Evolutionary conservation across 2,329 filamentous ascomycete genomes (phyloP), one percentile per base, ranked within the genome.

Genomic region (Calonectria naviculata): DNA sequence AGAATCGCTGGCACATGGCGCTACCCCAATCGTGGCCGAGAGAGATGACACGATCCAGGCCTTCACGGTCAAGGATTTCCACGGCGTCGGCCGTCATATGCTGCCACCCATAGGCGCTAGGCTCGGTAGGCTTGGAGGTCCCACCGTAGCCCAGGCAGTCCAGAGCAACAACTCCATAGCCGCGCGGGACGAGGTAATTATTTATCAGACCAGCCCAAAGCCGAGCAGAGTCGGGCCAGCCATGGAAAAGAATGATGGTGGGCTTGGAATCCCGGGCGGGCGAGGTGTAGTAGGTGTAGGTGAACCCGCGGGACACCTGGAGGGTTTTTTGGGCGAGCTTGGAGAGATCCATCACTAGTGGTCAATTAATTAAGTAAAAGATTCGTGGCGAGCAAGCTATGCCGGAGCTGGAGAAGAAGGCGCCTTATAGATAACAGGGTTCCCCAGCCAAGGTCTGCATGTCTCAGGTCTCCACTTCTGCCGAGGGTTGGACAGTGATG

Each of bases 141-240:
- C 76, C 81, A 15, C 80, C 83, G 54, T 82, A 83, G 56, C 85
- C 85, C 9, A 87, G 80, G 15, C 81, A 76, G 72, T 86, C 84
- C 0, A 81, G 78, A 3, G 81, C 79, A 21, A 85, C 74, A 54
- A 85, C 79, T 36, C 83, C 81, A 75, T 86, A 62, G 36, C 78
- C 77, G 10, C 82, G 80, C 5, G 82, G 78, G 8, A 82, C 73
- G n/a, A 83, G 80, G 10, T 88, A 79, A 28, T 82, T 73, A 38
- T 80, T 58, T 15, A 58, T 17, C 29, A 58, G 34, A 13, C 52
- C 52, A 4, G 52, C 21, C 52, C 52, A 58, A 7, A 58, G 52
- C 31, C 13, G 52, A 4, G 52, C 52, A 31, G 52, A 8, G 31
- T 58, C 52, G 21, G 52, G 52, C 52, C 52, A 58, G 9, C 52